These are phyloP conservation scores for Hypoxylon sp. DNA, from an alignment of 2,329 filamentous ascomycete genomes.

Conservation along the genomic window DNA sequence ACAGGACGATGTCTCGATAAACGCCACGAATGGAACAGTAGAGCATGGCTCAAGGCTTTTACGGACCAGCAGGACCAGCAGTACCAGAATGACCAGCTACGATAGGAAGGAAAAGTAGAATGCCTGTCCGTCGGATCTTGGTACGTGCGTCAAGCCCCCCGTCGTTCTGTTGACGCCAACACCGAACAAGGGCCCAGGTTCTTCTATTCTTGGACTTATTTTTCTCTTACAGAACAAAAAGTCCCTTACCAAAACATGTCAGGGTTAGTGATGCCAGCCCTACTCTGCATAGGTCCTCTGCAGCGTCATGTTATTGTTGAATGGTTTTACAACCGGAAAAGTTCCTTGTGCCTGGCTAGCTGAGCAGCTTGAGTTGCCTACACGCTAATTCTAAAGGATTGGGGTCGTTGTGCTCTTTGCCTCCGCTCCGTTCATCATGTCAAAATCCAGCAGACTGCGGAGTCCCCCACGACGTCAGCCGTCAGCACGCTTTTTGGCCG, in stretches of 20 bases:
- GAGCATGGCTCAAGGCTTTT: too few species aligned
- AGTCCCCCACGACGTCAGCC: neutral
- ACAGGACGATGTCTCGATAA: neutral
- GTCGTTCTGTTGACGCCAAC: conserved; percentile 5
- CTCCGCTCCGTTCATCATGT: neutral
- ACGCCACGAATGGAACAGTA: conserved; percentile 7
- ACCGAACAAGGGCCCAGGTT: too few species aligned
- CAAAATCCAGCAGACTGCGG: neutral
- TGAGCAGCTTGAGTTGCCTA: too few species aligned
- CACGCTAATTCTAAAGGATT: neutral
- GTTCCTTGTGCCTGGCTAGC: too few species aligned
- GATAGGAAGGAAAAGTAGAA: conserved; percentile 1
- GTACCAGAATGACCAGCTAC: conserved; percentile 5
- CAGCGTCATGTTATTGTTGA: too few species aligned
- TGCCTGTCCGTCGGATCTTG: neutral
- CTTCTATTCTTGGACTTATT: conserved; percentile 12
- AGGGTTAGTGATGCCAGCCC: too few species aligned
- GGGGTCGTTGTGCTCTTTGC: neutral
- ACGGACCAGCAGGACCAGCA: too few species aligned
- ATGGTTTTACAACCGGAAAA: too few species aligned
- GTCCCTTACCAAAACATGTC: neutral
- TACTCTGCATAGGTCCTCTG: too few species aligned
- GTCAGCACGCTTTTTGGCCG: neutral
- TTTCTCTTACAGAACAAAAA: neutral
- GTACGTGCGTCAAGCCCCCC: conserved; percentile 6